Conservation (phyloP, 2,329 filamentous ascomycete species). For the Calonectria pseudoreteaudii region DNA sequence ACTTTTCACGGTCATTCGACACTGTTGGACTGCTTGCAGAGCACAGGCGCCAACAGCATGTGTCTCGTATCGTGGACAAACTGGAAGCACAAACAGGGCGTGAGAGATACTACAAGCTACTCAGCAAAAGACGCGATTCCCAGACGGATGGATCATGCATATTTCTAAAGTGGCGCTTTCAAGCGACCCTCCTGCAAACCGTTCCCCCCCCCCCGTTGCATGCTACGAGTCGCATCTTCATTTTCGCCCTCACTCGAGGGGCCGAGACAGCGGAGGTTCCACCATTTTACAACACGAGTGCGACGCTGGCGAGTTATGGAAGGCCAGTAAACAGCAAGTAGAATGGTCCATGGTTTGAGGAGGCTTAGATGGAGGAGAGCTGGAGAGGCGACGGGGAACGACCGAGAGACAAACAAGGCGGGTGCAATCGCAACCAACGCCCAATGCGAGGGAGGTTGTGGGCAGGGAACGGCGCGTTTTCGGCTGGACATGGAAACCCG, state of each 20-base stretch:
- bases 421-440: not conserved
- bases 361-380: not conserved
- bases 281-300: not conserved
- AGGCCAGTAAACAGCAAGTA: not conserved
- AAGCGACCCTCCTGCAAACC: not conserved
- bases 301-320: not conserved
- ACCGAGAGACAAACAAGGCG: not conserved
- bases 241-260: not conserved
- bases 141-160: not conserved
- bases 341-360: not conserved
- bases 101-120: not conserved
- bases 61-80: not conserved
- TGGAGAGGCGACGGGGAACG: not conserved
- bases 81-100: not conserved
- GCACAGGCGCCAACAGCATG: not conserved
- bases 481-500: not conserved
- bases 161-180: not conserved
- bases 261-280: slow-evolving; percentile 1
- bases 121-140: not conserved
- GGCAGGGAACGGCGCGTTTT: not conserved
- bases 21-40: not conserved
- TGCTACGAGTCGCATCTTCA: not conserved
- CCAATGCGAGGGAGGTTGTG: not conserved
- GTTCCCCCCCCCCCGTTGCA: not conserved
- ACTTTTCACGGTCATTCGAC: not conserved